Conservation (phyloP, 495 filamentous ascomycete species). For the Aspergillus sclerotioniger region DNA sequence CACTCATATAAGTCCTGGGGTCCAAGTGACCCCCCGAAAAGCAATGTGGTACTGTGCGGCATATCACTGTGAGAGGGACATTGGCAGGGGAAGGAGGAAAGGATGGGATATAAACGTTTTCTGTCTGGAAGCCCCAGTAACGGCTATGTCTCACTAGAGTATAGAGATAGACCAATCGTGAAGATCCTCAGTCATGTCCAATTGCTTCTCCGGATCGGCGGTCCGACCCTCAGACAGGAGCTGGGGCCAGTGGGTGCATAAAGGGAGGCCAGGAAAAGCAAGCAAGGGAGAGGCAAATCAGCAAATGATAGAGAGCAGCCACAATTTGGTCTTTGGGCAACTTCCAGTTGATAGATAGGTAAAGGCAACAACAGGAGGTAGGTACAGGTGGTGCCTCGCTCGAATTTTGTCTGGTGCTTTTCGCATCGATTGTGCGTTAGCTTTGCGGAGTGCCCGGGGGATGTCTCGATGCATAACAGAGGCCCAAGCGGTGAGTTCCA, state of each 20-base stretch:
- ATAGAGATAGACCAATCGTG: constrained; percentile 10
- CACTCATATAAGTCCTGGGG: constrained; percentile 6
- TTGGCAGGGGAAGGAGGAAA: constrained; percentile 11
- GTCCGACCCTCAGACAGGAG: constrained; percentile 21
- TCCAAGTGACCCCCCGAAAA: constrained; percentile 6
- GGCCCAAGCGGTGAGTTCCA: constrained; percentile 15
- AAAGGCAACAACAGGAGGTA: background rate
- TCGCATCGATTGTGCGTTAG: background rate
- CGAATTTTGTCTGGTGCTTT: background rate
- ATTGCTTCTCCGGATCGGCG: constrained; percentile 26
- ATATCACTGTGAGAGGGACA: constrained; percentile 5
- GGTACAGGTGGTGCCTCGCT: background rate
- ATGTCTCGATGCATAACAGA: background rate
- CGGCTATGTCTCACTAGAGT: constrained; percentile 4
- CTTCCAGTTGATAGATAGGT: constrained; percentile 4
- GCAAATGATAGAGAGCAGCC: constrained; percentile 19
- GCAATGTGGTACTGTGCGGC: background rate
- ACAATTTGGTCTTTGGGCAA: constrained; percentile 4
- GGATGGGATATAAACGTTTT: constrained; percentile 14
- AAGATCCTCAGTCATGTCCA: constrained; percentile 24
- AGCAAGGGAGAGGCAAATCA: constrained; percentile 25
- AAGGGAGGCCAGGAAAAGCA: constrained; percentile 23
- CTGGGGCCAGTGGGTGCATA: constrained; percentile 19
- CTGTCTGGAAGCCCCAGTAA: constrained; percentile 9
- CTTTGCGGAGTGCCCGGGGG: background rate